Conservation (phyloP, 2,329 filamentous ascomycete species). For the Fonsecaea erecta region DNA sequence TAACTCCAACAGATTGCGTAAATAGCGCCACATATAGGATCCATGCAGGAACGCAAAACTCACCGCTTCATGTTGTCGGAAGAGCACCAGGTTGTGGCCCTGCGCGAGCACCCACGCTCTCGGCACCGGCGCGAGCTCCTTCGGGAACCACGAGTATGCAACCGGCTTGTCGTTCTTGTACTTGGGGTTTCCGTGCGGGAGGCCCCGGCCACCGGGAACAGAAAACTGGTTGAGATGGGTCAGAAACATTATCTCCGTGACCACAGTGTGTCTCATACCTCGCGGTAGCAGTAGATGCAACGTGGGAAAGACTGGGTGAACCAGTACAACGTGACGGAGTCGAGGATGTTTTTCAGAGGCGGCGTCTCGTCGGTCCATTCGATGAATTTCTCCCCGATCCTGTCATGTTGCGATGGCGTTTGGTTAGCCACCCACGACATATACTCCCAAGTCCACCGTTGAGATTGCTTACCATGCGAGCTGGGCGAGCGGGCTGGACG, state of each 20-base stretch:
- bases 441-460: background rate
- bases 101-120: constrained; percentile 35
- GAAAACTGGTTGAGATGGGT: constrained; percentile 4
- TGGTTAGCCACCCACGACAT: background rate
- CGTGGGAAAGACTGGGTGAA: constrained; percentile 46
- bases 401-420: constrained; percentile 29
- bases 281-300: constrained; percentile 42
- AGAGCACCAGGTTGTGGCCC: constrained; percentile 31
- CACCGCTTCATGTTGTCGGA: constrained; percentile 23
- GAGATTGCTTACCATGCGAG: constrained; percentile 54
- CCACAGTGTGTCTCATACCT: too few relatives aligned
- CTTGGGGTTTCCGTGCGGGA: constrained; percentile 35
- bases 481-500: constrained; percentile 60
- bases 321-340: constrained; percentile 46
- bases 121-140: constrained; percentile 50
- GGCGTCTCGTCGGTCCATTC: constrained; percentile 46
- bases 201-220: constrained; percentile 4
- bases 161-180: constrained; percentile 51
- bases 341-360: constrained; percentile 41
- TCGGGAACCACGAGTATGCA: constrained; percentile 54
- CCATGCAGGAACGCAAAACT: too few relatives aligned
- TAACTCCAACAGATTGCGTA: too few relatives aligned
- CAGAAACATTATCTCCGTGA: background rate
- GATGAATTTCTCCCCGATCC: constrained; percentile 48
- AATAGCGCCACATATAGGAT: too few relatives aligned